phyloP scores from a whole-genome alignment of 495 filamentous ascomycete genomes.

The Neurospora hispaniola region DNA sequence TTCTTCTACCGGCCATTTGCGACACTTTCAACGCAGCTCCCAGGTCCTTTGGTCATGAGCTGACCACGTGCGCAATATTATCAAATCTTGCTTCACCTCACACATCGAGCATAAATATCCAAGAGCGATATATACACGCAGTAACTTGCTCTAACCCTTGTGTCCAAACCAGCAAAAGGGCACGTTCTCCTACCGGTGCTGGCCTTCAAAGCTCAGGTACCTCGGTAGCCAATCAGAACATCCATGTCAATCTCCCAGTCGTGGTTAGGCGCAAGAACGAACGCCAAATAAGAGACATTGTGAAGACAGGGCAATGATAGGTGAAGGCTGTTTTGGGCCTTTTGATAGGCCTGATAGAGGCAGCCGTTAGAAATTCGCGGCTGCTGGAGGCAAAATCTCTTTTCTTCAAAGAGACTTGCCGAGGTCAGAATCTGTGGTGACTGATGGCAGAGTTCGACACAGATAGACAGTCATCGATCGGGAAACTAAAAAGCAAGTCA shows the following conservation, averaged over 20 bases:
- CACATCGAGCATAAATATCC: background rate
- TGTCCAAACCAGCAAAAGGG: background rate
- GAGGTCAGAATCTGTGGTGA: background rate
- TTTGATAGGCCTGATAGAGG: background rate
- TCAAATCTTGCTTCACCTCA: background rate
- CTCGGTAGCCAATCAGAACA: background rate
- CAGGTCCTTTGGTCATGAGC: background rate
- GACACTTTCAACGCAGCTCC: background rate
- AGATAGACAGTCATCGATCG: background rate
- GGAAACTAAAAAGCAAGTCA: background rate
- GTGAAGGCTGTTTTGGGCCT: background rate
- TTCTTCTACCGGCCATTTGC: background rate
- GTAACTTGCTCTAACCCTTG: background rate
- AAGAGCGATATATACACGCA: background rate
- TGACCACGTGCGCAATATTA: background rate
- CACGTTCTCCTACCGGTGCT: background rate
- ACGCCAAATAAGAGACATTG: background rate
- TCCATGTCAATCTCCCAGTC: background rate
- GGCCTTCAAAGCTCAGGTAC: background rate
- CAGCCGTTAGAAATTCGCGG: background rate
- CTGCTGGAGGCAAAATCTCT: background rate
- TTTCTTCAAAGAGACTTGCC: background rate
- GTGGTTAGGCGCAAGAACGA: background rate
- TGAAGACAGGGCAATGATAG: background rate
- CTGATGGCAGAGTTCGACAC: background rate